phyloP scores from a whole-genome alignment of 306 rosid genomes.

The Vigna angularis region DNA sequence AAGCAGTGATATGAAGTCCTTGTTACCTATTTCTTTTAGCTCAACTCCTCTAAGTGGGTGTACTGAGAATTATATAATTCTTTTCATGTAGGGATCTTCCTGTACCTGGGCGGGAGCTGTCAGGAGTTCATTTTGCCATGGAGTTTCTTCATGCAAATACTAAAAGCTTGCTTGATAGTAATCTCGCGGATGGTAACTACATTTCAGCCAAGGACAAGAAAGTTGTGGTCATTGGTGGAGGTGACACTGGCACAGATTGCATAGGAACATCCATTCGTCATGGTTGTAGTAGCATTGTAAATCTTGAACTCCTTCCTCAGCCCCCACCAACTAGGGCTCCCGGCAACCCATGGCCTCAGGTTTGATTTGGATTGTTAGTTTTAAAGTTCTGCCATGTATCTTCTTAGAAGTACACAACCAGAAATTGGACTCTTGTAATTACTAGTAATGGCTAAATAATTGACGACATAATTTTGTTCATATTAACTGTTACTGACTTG shows the following conservation, averaged over 20 bases:
- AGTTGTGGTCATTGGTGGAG: conserved; percentile 96
- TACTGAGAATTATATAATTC: not conserved
- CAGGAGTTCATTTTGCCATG: conserved; percentile 98
- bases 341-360: conserved; percentile 99
- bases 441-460: conserved; percentile 1
- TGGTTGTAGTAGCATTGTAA: conserved; percentile 70
- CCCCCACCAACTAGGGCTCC: conserved; percentile 91
- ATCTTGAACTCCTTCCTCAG: conserved; percentile 83
- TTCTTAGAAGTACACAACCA: not conserved
- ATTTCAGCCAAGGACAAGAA: conserved; percentile 97
- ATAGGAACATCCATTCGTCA: conserved; percentile 95
- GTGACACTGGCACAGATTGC: conserved; percentile 99
- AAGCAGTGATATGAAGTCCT: conserved; percentile 13
- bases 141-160: conserved; percentile 96
- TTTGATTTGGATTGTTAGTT: conserved; percentile 44
- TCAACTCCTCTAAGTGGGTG: not conserved
- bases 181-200: conserved; percentile 77
- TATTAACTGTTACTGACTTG: not conserved
- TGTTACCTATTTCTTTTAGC: conserved; percentile 2
- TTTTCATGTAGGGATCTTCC: conserved; percentile 83
- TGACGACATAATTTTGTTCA: not conserved
- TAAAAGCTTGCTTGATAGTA: conserved; percentile 97
- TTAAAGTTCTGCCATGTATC: not conserved
- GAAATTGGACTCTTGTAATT: conserved; percentile 3
- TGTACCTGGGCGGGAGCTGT: conserved; percentile 89